These are phyloP conservation scores for Geranium rotundifolium DNA, from an alignment of 345 rosid species.

Conservation along the genomic window DNA sequence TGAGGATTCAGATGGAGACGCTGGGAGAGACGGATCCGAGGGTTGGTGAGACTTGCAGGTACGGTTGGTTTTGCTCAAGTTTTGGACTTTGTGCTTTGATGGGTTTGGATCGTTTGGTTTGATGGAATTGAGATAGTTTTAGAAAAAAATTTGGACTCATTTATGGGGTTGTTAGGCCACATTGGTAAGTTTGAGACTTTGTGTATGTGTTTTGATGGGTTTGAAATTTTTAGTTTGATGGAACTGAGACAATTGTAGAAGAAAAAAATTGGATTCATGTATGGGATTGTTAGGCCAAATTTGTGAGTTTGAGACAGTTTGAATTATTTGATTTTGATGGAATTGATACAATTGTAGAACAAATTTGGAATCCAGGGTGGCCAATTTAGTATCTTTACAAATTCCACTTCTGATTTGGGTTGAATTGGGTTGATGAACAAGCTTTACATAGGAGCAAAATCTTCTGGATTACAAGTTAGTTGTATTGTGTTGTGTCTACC, in stretches of 20 bases:
- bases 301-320: too few species aligned
- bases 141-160: not conserved
- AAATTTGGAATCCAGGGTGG: not conserved
- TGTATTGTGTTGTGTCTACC: too few species aligned
- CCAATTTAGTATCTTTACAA: not conserved
- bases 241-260: too few species aligned
- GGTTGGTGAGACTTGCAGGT: constrained; percentile 99
- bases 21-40: constrained; percentile 91
- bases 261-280: too few species aligned
- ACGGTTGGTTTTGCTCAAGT: not conserved
- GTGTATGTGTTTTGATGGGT: too few species aligned
- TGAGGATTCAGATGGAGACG: constrained; percentile 90
- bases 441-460: not conserved
- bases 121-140: not conserved
- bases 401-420: not conserved
- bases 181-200: too few species aligned
- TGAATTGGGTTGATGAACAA: not conserved
- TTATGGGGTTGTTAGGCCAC: not conserved
- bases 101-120: not conserved
- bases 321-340: too few species aligned
- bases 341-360: too few species aligned
- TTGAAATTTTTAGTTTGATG: too few species aligned
- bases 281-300: too few species aligned
- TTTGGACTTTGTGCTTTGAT: not conserved
- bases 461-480: not conserved